Evolutionary conservation across 805 yeast species (phyloP).

Genomic region (Candida quercuum): DNA sequence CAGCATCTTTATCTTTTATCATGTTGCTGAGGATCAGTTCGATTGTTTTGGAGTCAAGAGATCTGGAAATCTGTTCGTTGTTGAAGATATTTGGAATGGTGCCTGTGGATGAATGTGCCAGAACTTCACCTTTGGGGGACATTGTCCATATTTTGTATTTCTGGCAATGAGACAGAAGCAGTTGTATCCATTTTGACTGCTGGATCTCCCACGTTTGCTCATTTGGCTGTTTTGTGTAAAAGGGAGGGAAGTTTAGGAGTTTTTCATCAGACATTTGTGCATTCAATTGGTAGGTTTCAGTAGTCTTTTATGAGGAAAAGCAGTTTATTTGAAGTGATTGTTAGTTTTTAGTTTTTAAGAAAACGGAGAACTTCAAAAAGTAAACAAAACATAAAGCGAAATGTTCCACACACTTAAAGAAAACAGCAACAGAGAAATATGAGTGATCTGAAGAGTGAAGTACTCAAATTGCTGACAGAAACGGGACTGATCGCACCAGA

Average conservation of each 20-base stretch:
- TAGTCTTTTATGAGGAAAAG: background rate
- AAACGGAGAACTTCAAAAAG: background rate
- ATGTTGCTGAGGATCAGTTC: constrained; percentile 52
- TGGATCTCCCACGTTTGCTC: constrained; percentile 74
- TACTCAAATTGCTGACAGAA: constrained; percentile 1
- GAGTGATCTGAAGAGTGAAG: background rate
- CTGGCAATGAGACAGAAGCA: constrained; percentile 59
- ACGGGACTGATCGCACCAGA: background rate
- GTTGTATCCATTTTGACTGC: constrained; percentile 66
- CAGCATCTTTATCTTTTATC: constrained; percentile 51
- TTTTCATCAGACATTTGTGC: background rate
- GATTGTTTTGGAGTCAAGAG: constrained; percentile 49
- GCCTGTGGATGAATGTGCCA: constrained; percentile 9
- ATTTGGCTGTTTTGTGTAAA: constrained; percentile 87
- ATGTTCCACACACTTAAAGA: background rate
- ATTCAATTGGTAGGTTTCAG: too few relatives aligned
- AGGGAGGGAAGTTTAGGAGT: constrained; percentile 70
- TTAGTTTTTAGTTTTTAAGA: background rate
- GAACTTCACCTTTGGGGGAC: constrained; percentile 30
- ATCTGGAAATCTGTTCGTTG: constrained; percentile 46
- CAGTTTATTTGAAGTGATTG: background rate
- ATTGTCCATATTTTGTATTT: constrained; percentile 50
- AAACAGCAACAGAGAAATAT: background rate
- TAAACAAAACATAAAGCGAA: background rate
- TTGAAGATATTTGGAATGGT: constrained; percentile 36